phyloP scores from a whole-genome alignment of 1,284 basidiomycete genomes.

The Sporisorium sorghi region DNA sequence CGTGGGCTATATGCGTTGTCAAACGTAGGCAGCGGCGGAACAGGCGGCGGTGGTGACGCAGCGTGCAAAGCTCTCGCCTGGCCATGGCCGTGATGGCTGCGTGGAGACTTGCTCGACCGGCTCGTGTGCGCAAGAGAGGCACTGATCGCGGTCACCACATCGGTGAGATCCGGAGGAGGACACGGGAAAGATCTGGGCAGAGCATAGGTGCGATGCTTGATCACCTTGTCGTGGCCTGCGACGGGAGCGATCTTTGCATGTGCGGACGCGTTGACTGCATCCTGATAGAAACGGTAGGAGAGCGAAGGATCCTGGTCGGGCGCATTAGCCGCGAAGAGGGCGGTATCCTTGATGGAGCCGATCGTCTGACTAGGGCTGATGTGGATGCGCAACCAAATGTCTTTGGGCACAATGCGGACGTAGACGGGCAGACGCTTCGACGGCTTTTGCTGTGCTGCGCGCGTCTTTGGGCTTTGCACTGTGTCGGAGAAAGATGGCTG shows the following conservation, averaged over 20 bases:
- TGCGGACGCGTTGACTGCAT: slow-evolving; percentile 38
- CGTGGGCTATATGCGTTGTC: slow-evolving; percentile 12
- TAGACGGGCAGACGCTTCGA: slow-evolving; percentile 43
- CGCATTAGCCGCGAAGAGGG: slow-evolving; percentile 34
- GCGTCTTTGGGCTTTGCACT: background rate
- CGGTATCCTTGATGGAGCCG: slow-evolving; percentile 50
- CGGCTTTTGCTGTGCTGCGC: background rate
- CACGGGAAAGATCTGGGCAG: slow-evolving; percentile 41
- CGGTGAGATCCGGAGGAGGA: slow-evolving; percentile 22
- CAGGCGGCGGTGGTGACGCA: background rate
- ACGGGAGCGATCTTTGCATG: slow-evolving; percentile 37
- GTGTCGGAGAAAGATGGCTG: slow-evolving; percentile 1
- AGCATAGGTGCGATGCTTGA: slow-evolving; percentile 29
- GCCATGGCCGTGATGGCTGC: background rate
- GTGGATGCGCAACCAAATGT: slow-evolving; percentile 57
- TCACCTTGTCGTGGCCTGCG: slow-evolving; percentile 27
- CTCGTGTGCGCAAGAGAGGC: slow-evolving; percentile 6
- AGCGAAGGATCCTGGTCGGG: slow-evolving; percentile 47
- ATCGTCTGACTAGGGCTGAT: slow-evolving; percentile 46
- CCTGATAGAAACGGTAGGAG: slow-evolving; percentile 43
- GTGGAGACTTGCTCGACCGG: slow-evolving; percentile 1
- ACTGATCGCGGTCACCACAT: slow-evolving; percentile 8
- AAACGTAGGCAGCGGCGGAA: slow-evolving; percentile 9
- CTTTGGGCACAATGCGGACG: slow-evolving; percentile 59
- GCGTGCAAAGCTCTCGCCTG: background rate